A percentile compares a stretch with the other conserved stretches of the same genome.
phyloP scores from a whole-genome alignment of 2,329 filamentous ascomycete genomes.

The Talaromyces atroroseus region DNA sequence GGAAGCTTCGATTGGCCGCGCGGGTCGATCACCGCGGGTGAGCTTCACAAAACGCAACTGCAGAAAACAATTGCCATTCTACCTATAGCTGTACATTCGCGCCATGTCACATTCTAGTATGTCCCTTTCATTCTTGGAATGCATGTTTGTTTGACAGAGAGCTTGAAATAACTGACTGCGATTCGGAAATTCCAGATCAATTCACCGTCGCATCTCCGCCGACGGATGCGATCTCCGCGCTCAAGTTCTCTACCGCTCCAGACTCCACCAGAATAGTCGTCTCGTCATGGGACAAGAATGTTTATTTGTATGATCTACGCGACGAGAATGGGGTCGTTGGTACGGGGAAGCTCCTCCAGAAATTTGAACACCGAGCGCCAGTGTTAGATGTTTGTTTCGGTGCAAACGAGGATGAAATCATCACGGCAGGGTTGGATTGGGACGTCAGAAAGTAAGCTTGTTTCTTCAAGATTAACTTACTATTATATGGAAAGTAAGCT shows the following conservation, averaged over 20 bases:
- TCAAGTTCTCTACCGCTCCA: slow-evolving; percentile 77
- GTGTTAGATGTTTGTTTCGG: slow-evolving; percentile 92
- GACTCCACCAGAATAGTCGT: slow-evolving; percentile 74
- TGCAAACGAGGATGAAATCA: slow-evolving; percentile 73
- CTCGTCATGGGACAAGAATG: slow-evolving; percentile 87
- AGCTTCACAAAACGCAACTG: not conserved
- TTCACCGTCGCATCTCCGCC: slow-evolving; percentile 79
- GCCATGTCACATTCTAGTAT: slow-evolving; percentile 41
- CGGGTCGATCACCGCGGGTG: slow-evolving; percentile 9
- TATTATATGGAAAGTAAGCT: not conserved
- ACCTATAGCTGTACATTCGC: not conserved
- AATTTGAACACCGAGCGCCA: slow-evolving; percentile 75
- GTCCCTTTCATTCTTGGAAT: slow-evolving; percentile 7
- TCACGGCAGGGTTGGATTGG: slow-evolving; percentile 80
- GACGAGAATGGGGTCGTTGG: slow-evolving; percentile 50
- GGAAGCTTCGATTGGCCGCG: slow-evolving; percentile 22
- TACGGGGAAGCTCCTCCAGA: slow-evolving; percentile 60
- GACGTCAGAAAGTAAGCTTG: slow-evolving; percentile 65
- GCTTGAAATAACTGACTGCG: slow-evolving; percentile 3
- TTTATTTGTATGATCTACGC: slow-evolving; percentile 79
- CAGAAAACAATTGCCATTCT: not conserved
- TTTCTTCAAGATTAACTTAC: slow-evolving; percentile 3
- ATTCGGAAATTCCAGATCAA: slow-evolving; percentile 49
- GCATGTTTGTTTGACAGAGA: not conserved
- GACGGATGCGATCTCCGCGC: slow-evolving; percentile 76